phyloP scores from a whole-genome alignment of 2,329 filamentous ascomycete genomes.

The Pyricularia sp. region DNA sequence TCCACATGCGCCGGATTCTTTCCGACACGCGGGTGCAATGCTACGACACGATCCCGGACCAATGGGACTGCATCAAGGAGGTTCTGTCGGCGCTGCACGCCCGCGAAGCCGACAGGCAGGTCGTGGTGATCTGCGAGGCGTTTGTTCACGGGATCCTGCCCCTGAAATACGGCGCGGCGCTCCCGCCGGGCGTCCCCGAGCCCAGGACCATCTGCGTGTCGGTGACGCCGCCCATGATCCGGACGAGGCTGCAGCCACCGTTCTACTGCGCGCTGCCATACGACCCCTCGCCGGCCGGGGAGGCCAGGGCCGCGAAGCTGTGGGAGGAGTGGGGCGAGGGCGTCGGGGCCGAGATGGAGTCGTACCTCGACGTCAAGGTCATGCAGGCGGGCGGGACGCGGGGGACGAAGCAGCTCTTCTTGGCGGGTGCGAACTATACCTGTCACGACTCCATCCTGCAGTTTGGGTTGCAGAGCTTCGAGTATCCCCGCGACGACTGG shows the following conservation, averaged over 20 bases:
- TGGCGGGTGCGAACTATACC: slow-evolving; percentile 25
- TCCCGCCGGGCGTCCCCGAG: slow-evolving; percentile 13
- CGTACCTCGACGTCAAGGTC: slow-evolving; percentile 18
- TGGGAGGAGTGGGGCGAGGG: slow-evolving; percentile 21
- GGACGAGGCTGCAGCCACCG: slow-evolving; percentile 24
- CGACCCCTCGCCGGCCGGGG: slow-evolving; percentile 17
- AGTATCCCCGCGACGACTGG: slow-evolving; percentile 27
- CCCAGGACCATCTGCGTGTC: slow-evolving; percentile 22
- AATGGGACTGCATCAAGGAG: slow-evolving; percentile 21
- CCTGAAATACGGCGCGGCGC: slow-evolving; percentile 18
- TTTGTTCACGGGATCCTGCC: slow-evolving; percentile 27
- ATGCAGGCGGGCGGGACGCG: slow-evolving; percentile 17
- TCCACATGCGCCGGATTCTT: slow-evolving; percentile 20
- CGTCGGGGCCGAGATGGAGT: slow-evolving; percentile 15
- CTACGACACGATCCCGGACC: slow-evolving; percentile 21
- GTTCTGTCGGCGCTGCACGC: slow-evolving; percentile 16
- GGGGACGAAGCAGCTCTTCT: slow-evolving; percentile 12
- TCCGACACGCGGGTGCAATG: slow-evolving; percentile 21
- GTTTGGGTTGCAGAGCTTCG: slow-evolving; percentile 25
- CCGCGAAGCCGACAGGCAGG: slow-evolving; percentile 10
- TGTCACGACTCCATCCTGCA: slow-evolving; percentile 24
- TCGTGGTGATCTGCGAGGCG: slow-evolving; percentile 23
- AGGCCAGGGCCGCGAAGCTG: slow-evolving; percentile 13
- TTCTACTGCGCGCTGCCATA: slow-evolving; percentile 20
- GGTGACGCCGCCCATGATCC: slow-evolving; percentile 26